Percentiles rank a stretch among this genome's conserved stretches.
phyloP scores from a whole-genome alignment of 805 yeast genomes.

The Metschnikowia bowlesiae region DNA sequence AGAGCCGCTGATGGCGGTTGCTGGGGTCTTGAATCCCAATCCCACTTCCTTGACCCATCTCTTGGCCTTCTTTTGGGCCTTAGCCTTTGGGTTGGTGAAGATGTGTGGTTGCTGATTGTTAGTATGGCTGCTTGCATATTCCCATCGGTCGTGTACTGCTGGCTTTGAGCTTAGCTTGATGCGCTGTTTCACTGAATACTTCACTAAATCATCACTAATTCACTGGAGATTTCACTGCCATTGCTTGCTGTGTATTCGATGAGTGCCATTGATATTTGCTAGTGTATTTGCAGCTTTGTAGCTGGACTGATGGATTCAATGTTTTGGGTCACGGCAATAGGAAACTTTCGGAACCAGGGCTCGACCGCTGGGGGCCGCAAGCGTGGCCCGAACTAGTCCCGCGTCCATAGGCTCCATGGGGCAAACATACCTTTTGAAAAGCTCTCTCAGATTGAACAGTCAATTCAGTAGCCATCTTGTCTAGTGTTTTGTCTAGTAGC shows the following conservation, averaged over 20 bases:
- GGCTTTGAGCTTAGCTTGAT: too few relatives aligned
- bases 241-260: too few relatives aligned
- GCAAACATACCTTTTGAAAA: conserved; percentile 93
- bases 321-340: too few relatives aligned
- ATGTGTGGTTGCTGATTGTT: conserved; percentile 95
- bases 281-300: too few relatives aligned
- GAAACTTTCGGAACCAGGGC: too few relatives aligned
- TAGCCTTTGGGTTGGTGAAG: conserved; percentile 99
- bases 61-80: conserved; percentile 98
- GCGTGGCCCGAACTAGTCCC: background rate
- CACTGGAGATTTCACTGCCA: too few relatives aligned
- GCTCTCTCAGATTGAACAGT: conserved; percentile 99
- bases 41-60: conserved; percentile 99
- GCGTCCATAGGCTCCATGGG: background rate
- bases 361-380: background rate
- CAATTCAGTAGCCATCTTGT: conserved; percentile 97
- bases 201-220: too few relatives aligned
- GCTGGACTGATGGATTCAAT: too few relatives aligned
- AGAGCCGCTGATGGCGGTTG: conserved; percentile 95
- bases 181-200: too few relatives aligned
- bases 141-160: too few relatives aligned
- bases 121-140: conserved; percentile 22
- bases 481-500: conserved; percentile 15
- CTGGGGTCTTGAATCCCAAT: conserved; percentile 99
- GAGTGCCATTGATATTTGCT: too few relatives aligned